A percentile compares a stretch with the other conserved stretches of the same genome.
Conservation (phyloP, 305 asterid species). For the Ilex paraguariensis region DNA sequence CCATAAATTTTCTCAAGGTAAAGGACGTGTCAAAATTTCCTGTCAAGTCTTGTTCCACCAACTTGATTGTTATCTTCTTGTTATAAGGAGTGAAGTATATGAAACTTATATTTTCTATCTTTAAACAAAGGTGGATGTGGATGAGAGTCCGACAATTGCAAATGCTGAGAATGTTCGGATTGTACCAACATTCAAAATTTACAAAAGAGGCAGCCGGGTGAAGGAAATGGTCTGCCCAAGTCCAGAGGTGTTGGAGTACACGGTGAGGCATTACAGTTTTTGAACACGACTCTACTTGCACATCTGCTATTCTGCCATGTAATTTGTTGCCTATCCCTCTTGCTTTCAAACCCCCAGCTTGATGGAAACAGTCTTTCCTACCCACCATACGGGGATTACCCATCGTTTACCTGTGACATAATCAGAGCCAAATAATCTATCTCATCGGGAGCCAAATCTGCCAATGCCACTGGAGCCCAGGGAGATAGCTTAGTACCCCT, state of each 20-base stretch:
- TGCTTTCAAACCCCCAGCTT: conserved; percentile 21
- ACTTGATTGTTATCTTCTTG: not conserved
- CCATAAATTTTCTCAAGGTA: conserved; percentile 26
- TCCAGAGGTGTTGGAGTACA: conserved; percentile 70
- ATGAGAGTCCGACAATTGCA: conserved; percentile 49
- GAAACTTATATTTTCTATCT: conserved; percentile 1
- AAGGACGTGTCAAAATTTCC: not conserved
- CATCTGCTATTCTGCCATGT: conserved; percentile 11
- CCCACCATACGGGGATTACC: conserved; percentile 12
- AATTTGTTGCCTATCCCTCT: conserved; percentile 13
- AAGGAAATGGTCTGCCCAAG: conserved; percentile 84
- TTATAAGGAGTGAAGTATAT: not conserved
- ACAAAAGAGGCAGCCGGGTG: conserved; percentile 60
- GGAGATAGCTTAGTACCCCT: conserved; percentile 10
- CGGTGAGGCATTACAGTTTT: conserved; percentile 72
- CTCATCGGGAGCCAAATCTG: conserved; percentile 29
- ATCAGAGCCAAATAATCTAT: conserved; percentile 31
- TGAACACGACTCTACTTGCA: conserved; percentile 16
- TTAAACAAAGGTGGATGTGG: conserved; percentile 65
- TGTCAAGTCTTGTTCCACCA: not conserved
- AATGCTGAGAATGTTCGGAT: conserved; percentile 55
- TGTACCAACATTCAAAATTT: conserved; percentile 83
- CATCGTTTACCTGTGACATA: conserved; percentile 29
- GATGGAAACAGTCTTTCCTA: conserved; percentile 7
- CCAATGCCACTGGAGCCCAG: conserved; percentile 12